Conservation (phyloP, 2,329 filamentous ascomycete species). For the Blastomyces percursus region DNA sequence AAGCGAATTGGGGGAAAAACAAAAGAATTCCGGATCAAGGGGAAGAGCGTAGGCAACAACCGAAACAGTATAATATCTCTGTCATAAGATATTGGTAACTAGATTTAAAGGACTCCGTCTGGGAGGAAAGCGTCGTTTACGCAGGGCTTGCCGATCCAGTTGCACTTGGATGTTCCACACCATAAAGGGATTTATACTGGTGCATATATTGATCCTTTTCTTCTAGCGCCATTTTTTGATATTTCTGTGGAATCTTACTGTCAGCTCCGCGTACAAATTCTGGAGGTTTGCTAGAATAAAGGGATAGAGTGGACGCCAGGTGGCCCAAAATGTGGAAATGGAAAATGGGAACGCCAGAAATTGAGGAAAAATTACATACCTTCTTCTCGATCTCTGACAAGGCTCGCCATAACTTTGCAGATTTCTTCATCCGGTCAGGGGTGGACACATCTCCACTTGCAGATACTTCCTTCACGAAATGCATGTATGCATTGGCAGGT, state of each 20-base stretch:
- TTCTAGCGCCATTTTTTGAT: conserved; percentile 14
- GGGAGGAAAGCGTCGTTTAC: neutral
- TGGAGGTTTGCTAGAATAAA: neutral
- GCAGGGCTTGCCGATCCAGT: neutral
- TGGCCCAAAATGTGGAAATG: neutral
- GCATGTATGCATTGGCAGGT: conserved; percentile 28
- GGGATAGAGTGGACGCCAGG: neutral
- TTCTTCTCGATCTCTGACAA: conserved; percentile 27
- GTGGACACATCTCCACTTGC: conserved; percentile 42
- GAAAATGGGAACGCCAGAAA: neutral
- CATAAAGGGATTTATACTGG: conserved; percentile 19
- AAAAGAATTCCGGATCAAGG: neutral
- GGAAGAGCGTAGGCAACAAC: neutral
- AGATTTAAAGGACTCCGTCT: neutral
- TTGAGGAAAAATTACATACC: conserved; percentile 12
- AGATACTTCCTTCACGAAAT: conserved; percentile 38
- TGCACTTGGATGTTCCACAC: conserved; percentile 10
- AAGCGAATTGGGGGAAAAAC: neutral
- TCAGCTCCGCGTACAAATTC: neutral
- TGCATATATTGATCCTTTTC: conserved; percentile 17
- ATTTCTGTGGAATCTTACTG: conserved; percentile 14
- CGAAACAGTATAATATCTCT: neutral
- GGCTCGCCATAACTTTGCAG: conserved; percentile 17
- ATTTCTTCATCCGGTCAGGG: conserved; percentile 24
- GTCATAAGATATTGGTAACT: neutral